Evolutionary conservation across 1,139 yeast genomes (phyloP), one percentile per base, ranked within the genome.

Genomic region (Spencermartinsiella ligniputridi): DNA sequence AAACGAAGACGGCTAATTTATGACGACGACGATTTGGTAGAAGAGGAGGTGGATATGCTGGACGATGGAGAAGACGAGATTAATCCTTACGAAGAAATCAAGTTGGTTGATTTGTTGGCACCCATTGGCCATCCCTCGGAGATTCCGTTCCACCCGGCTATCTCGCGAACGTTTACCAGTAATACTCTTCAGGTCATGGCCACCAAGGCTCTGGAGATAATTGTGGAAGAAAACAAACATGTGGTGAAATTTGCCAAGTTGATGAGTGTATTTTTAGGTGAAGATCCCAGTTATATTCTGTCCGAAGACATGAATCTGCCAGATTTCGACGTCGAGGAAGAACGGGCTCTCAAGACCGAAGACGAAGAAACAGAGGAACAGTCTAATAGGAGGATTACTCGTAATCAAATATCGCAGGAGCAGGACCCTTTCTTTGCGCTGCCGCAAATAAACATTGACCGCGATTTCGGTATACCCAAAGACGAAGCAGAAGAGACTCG

Each of bases 71-170:
- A 66, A 3, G 68, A 67, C 12, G 70, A 68, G 18, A 63, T 62
- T 4, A 64, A 64, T 46, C 63, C 69, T 3, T 68, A 75, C 41
- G 64, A 64, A 19, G 65, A 61, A 18, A 70, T 73, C 8, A 70
- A 72, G 48, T 66, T 76, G 1, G 71, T 75, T 18, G 81, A 81
- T 40, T 68, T 89, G 20, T 68, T 92, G 48, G 78, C 83, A 11
- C 96, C 97, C 0, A 76, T 92, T 18, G 72, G 78, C 13, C 85
- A 86, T 49, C 94, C 97, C 0, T 75, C 87, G 12, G 96, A 92
- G 57, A 67, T 90, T 2, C 78, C 85, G 1, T 72, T 75, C 1
- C 92, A 87, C 57, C 82, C 83, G 5, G 79, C 89, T 0, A 71
- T 87, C 16, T 75, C 79, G 48, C 76, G 74, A 50, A 83, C 95